phyloP scores from a whole-genome alignment of 805 yeast species.

The Saturnispora quitensis region DNA sequence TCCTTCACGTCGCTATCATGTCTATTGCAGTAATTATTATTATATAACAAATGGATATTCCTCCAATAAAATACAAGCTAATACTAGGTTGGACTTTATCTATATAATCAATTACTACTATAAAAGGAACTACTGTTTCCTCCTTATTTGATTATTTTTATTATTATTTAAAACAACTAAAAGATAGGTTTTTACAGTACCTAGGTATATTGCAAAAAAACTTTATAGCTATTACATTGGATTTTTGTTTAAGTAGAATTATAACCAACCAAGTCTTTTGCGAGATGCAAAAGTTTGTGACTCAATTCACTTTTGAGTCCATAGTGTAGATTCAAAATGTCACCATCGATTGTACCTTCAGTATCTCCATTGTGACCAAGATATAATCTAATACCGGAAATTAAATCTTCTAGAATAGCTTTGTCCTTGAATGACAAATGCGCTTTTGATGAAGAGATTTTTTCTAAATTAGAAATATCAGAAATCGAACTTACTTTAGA shows the following conservation, averaged over 20 bases:
- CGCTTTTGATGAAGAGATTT: neutral
- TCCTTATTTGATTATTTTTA: too few relatives aligned
- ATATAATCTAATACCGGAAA: conserved; percentile 11
- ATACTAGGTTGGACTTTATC: too few relatives aligned
- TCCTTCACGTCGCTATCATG: too few relatives aligned
- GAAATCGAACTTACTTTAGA: neutral
- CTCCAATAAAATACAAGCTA: too few relatives aligned
- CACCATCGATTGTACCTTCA: conserved; percentile 13
- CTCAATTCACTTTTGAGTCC: conserved; percentile 25
- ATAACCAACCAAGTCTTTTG: conserved; percentile 25
- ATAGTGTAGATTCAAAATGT: conserved; percentile 20
- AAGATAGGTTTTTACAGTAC: too few relatives aligned
- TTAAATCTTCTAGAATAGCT: conserved; percentile 6
- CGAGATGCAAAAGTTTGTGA: conserved; percentile 22
- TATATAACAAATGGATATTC: too few relatives aligned
- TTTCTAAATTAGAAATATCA: neutral
- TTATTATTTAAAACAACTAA: too few relatives aligned
- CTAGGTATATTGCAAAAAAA: neutral
- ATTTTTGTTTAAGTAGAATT: neutral
- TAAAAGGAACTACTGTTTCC: too few relatives aligned
- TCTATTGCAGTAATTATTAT: too few relatives aligned
- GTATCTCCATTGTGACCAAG: conserved; percentile 9
- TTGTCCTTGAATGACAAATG: neutral
- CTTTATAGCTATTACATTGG: neutral
- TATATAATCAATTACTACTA: too few relatives aligned